phyloP scores from a whole-genome alignment of 2,329 filamentous ascomycete genomes.

The Cercospora beticola region DNA sequence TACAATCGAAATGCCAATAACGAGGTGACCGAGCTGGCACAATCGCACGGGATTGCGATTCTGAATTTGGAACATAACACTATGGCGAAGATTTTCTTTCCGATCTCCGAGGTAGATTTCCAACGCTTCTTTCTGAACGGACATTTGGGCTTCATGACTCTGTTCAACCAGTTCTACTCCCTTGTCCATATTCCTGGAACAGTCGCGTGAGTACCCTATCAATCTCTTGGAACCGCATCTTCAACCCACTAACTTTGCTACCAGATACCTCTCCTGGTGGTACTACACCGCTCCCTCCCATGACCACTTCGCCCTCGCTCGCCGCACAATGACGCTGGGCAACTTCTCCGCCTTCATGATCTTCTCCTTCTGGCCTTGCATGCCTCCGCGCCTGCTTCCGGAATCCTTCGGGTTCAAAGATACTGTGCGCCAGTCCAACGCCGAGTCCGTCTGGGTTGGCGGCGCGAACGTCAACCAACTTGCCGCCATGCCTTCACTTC shows the following conservation, averaged over 20 bases:
- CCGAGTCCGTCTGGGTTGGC: constrained; percentile 49
- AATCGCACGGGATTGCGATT: constrained; percentile 57
- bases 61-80: constrained; percentile 56
- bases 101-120: constrained; percentile 53
- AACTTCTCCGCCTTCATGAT: constrained; percentile 56
- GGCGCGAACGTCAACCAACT: constrained; percentile 49
- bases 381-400: constrained; percentile 52
- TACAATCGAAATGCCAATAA: constrained; percentile 41
- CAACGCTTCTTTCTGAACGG: constrained; percentile 59
- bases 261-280: constrained; percentile 63
- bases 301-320: constrained; percentile 45
- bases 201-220: constrained; percentile 49
- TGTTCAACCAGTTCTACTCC: constrained; percentile 60
- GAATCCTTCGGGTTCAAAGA: constrained; percentile 48
- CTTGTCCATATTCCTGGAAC: constrained; percentile 62
- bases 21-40: constrained; percentile 56
- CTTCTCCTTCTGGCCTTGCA: constrained; percentile 55
- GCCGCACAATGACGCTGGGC: constrained; percentile 51
- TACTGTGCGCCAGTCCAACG: constrained; percentile 49
- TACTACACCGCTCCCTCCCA: constrained; percentile 59
- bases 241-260: not conserved
- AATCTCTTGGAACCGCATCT: no score
- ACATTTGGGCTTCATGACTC: constrained; percentile 54
- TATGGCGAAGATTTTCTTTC: constrained; percentile 53
- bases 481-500: constrained; percentile 52